Percentiles rank a stretch among this genome's conserved stretches.
These are phyloP conservation scores for Aspergillus novoparasiticus DNA, from an alignment of 2,329 filamentous ascomycete genomes.

Conservation along the genomic window DNA sequence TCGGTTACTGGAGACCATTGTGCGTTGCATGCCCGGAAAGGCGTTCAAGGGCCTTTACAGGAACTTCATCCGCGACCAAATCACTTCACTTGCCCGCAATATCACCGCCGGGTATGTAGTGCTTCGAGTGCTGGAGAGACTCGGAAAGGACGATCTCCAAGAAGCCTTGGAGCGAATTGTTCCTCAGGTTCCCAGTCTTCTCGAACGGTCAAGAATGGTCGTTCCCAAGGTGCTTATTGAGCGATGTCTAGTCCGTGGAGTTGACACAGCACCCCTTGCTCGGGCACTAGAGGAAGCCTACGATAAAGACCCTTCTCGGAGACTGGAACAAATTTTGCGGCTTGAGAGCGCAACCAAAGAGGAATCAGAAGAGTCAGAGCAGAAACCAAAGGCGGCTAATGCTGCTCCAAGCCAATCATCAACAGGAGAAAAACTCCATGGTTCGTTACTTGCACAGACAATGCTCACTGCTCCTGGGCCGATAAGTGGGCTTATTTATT, in stretches of 20 bases:
- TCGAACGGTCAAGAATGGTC: slow-evolving; percentile 74
- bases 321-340: slow-evolving; percentile 63
- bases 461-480: slow-evolving; percentile 75
- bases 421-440: slow-evolving; percentile 67
- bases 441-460: slow-evolving; percentile 76
- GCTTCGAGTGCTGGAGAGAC: slow-evolving; percentile 76
- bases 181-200: slow-evolving; percentile 71
- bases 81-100: slow-evolving; percentile 81
- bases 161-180: slow-evolving; percentile 71
- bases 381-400: slow-evolving; percentile 23
- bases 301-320: slow-evolving; percentile 50
- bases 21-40: slow-evolving; percentile 79
- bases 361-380: slow-evolving; percentile 51
- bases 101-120: slow-evolving; percentile 89
- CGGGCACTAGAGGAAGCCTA: slow-evolving; percentile 61
- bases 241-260: slow-evolving; percentile 70
- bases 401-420: slow-evolving; percentile 37
- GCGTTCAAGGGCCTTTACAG: slow-evolving; percentile 86
- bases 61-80: slow-evolving; percentile 75
- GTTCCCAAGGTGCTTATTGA: slow-evolving; percentile 83
- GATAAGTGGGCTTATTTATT: slow-evolving; percentile 71
- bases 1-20: slow-evolving; percentile 82
- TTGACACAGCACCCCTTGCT: slow-evolving; percentile 60
- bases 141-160: slow-evolving; percentile 83
- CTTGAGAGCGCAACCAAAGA: slow-evolving; percentile 54